Evolutionary conservation across 2,329 filamentous ascomycete species (phyloP), one percentile per base, ranked within the genome.

Genomic region (Diaporthe sp.): DNA sequence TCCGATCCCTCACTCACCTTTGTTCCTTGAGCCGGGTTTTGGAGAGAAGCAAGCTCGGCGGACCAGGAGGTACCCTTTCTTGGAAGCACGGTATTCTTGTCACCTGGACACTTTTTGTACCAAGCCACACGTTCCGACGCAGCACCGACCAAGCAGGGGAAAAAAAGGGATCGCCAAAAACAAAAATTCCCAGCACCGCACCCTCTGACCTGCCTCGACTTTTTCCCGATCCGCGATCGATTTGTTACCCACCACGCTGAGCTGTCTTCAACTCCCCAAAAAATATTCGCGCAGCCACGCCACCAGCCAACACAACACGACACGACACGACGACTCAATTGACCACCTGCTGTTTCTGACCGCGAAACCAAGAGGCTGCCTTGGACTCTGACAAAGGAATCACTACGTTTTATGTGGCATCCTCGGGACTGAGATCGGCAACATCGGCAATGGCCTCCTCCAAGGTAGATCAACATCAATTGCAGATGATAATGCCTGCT

Each of bases 361-460:
- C 79, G 74, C 53, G 37, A 15, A 34, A 72, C 51, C 15, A 46
- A 69, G 53, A 62, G 59, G 74, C 51, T 68, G 31, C 34, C 59
- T 65, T 12, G 22, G 46, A 58, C 67, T 70, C 44, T 37, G 37
- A 55, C 46, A 61, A 58, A 72, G 46, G 58, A 42, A 53, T 25
- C 70, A 25, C 65, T 34, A 65, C 61, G 31, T 73, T 75, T 53
- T 79, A 77, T 77, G 75, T 79, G 78, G 74, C 73, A 76, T 78
- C 80, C 81, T 80, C 78, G 75, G 76, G 74, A 75, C 75, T 78
- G 62, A 68, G 76, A 74, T 77, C 77, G 76, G 78, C 78, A 78
- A 82, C 80, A 82, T 83, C 82, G 84, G 86, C 86, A 87, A 91
- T 91, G 90, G 89, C 90, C 83, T 91, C 89, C 82, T 91, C 89